Conservation (phyloP, 2,329 filamentous ascomycete genomes). For the Lecanicillium sp. region DNA sequence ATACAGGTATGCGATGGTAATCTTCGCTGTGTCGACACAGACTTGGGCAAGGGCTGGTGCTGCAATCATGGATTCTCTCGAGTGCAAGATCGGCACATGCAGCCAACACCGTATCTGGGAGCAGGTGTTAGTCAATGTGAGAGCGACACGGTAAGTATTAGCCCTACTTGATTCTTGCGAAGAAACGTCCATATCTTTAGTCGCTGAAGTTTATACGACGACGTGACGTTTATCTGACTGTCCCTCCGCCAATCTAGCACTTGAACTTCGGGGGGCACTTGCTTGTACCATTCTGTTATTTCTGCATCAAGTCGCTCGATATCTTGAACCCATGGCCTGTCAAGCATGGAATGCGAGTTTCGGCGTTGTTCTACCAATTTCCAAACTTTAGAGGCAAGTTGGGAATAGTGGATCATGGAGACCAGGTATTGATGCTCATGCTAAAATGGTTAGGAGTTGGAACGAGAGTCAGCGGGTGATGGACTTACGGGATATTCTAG, state of each 20-base stretch:
- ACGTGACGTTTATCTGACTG: conserved; percentile 46
- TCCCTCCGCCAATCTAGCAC: conserved; percentile 54
- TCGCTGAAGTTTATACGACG: conserved; percentile 62
- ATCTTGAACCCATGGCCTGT: conserved; percentile 39
- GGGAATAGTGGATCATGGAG: conserved; percentile 79
- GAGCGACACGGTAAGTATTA: not conserved
- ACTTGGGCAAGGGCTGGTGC: conserved; percentile 68
- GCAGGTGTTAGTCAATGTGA: conserved; percentile 12
- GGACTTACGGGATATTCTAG: conserved; percentile 69
- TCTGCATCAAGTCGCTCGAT: conserved; percentile 78
- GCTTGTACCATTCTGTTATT: conserved; percentile 79
- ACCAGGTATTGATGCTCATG: conserved; percentile 64
- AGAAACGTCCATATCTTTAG: conserved; percentile 80
- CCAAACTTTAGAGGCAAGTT: conserved; percentile 83
- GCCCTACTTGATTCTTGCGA: conserved; percentile 65
- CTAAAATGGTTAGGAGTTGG: conserved; percentile 28
- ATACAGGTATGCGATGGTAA: conserved; percentile 66
- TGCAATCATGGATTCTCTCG: conserved; percentile 72
- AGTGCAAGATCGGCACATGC: conserved; percentile 81
- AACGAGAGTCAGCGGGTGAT: not conserved
- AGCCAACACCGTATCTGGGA: conserved; percentile 71
- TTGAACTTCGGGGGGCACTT: conserved; percentile 56
- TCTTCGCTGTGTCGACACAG: conserved; percentile 68
- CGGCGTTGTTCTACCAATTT: conserved; percentile 58
- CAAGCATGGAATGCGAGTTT: not conserved